phyloP scores from a whole-genome alignment of 768 basidiomycete species.

The Xerocomus potaroensis region DNA sequence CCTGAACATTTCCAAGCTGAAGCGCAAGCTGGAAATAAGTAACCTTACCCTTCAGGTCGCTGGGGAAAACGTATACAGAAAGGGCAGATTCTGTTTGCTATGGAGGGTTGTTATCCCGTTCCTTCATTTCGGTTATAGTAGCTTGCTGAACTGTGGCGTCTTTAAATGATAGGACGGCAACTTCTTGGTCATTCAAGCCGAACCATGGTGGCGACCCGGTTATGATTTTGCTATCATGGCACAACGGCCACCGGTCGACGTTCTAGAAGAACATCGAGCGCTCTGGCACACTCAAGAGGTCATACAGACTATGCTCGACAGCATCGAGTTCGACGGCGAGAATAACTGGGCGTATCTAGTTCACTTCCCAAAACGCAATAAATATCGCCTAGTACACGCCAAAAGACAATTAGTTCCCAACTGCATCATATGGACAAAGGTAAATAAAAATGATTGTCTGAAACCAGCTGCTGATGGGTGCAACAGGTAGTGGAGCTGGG shows the following conservation, averaged over 20 bases:
- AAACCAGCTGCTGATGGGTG: conserved; percentile 5
- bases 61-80: not conserved
- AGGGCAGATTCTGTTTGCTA: conserved; percentile 24
- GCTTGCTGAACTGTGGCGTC: conserved; percentile 6
- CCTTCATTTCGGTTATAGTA: not conserved
- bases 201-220: conserved; percentile 25
- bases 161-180: conserved; percentile 25
- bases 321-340: conserved; percentile 26
- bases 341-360: conserved; percentile 33
- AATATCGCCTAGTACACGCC: conserved; percentile 25
- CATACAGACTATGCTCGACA: conserved; percentile 32
- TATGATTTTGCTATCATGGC: not conserved
- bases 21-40: conserved; percentile 22
- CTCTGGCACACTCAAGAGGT: conserved; percentile 26
- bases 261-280: conserved; percentile 21
- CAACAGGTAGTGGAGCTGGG: conserved; percentile 27
- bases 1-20: conserved; percentile 19
- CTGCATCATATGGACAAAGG: conserved; percentile 31
- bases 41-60: conserved; percentile 19
- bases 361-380: conserved; percentile 23
- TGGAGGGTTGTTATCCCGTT: conserved; percentile 14
- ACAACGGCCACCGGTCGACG: not conserved
- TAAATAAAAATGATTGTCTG: not conserved
- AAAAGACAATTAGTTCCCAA: conserved; percentile 19
- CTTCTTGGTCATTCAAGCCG: conserved; percentile 28